Percentiles rank a stretch among this genome's conserved stretches.
Conservation (phyloP, 495 filamentous ascomycete species). For the Penicilliopsis zonata region DNA sequence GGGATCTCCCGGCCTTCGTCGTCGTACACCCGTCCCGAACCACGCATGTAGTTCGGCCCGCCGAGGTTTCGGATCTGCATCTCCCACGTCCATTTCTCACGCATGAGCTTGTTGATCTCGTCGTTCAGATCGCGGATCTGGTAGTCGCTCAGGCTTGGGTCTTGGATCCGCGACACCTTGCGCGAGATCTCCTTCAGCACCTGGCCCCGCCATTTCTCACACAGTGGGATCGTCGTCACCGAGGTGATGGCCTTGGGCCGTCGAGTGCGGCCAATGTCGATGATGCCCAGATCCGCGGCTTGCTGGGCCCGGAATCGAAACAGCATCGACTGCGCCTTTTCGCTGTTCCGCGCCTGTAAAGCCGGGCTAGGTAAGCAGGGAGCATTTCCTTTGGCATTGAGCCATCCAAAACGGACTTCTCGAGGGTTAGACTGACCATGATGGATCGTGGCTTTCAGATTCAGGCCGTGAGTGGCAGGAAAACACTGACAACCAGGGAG, state of each 20-base stretch:
- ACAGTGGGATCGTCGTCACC: constrained; percentile 69
- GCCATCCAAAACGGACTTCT: not conserved
- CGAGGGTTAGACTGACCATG: constrained; percentile 1
- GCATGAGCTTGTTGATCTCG: constrained; percentile 98
- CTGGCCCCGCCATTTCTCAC: constrained; percentile 97
- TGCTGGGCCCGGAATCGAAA: constrained; percentile 98
- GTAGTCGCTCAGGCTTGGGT: constrained; percentile 75
- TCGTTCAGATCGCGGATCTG: constrained; percentile 98
- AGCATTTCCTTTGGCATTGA: not conserved
- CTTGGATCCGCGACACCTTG: constrained; percentile 93
- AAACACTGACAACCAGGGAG: too few species aligned
- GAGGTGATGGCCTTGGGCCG: constrained; percentile 83
- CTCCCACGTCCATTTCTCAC: constrained; percentile 98
- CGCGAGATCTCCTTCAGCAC: constrained; percentile 95
- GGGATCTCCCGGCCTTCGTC: constrained; percentile 86
- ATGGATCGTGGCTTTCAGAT: too few species aligned
- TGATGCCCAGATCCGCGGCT: constrained; percentile 90
- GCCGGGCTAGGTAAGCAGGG: too few species aligned
- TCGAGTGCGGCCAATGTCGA: constrained; percentile 81
- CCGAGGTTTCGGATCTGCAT: constrained; percentile 88
- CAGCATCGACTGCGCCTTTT: constrained; percentile 99
- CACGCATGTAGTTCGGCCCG: constrained; percentile 97
- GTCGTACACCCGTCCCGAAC: constrained; percentile 70
- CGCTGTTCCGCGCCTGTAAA: constrained; percentile 74
- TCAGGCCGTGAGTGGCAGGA: too few species aligned